Evolutionary conservation across 75 land plant species (phyloP).

Genomic region (Picea glauca): DNA sequence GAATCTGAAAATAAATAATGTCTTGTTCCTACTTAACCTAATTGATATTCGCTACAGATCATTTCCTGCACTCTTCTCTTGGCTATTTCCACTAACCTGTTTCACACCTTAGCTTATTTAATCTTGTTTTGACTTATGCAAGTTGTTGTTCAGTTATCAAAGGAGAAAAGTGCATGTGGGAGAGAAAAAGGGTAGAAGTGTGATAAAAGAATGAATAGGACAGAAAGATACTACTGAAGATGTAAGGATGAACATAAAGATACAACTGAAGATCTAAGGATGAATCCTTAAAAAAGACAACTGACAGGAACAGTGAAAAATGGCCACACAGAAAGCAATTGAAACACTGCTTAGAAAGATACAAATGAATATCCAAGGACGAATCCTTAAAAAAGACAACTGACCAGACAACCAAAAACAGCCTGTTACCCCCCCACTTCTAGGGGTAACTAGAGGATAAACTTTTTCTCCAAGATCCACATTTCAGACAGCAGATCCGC

Average conservation of each 20-base stretch:
- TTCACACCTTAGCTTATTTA: neutral
- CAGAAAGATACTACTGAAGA: conserved; percentile 1
- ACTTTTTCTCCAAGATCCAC: too few relatives aligned
- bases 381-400: neutral
- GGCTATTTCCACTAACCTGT: neutral
- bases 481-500: too few relatives aligned
- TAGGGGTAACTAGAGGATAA: too few relatives aligned
- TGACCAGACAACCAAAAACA: neutral
- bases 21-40: neutral
- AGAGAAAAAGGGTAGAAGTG: neutral
- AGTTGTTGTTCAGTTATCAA: neutral
- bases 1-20: neutral
- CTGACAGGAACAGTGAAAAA: neutral
- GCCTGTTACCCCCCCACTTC: neutral
- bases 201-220: neutral
- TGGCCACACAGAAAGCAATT: neutral
- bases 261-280: neutral
- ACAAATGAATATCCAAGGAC: neutral
- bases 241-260: neutral
- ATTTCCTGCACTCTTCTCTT: neutral
- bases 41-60: neutral
- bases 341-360: neutral
- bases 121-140: neutral
- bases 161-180: neutral
- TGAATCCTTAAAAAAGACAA: neutral